These are phyloP conservation scores for Eleusine coracana DNA, from an alignment of 176 grass and related monocot species.

Conservation along the genomic window DNA sequence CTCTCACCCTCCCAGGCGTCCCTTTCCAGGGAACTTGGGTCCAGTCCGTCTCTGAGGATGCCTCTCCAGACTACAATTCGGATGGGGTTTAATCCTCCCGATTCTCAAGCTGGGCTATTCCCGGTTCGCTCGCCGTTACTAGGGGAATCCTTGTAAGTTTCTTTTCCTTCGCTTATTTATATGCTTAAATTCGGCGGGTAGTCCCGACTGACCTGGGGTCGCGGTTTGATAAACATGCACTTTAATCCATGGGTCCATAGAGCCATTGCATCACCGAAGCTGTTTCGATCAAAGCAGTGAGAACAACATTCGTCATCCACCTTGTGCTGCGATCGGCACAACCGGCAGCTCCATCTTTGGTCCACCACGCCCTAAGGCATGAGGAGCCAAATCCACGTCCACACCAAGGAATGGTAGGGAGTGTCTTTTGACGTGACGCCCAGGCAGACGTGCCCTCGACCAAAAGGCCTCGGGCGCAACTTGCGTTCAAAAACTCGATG, in stretches of 20 bases:
- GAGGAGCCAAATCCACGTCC: too few species aligned
- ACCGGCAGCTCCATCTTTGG: too few species aligned
- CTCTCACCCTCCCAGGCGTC: conserved; percentile 59
- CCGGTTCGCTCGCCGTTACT: conserved; percentile 52
- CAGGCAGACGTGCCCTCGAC: too few species aligned
- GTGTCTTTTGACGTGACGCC: too few species aligned
- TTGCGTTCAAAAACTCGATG: conserved; percentile 71
- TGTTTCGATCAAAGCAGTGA: too few species aligned
- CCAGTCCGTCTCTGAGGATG: background rate
- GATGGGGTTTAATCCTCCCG: background rate
- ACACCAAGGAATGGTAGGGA: too few species aligned
- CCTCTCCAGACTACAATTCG: conserved; percentile 27
- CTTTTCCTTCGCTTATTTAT: conserved; percentile 24
- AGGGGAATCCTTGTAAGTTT: conserved; percentile 45
- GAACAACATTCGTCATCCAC: too few species aligned
- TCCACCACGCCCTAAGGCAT: too few species aligned
- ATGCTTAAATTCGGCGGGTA: background rate
- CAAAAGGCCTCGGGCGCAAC: conserved; percentile 26
- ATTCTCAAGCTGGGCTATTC: conserved; percentile 22
- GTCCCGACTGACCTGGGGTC: background rate
- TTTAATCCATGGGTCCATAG: too few species aligned
- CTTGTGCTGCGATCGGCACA: too few species aligned
- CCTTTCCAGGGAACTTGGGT: conserved; percentile 52
- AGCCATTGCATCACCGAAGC: too few species aligned
- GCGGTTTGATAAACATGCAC: too few species aligned